Percentiles rank a stretch among this genome's conserved stretches.
Conservation (phyloP, 805 yeast genomes). For the Yarrowia deformans region DNA sequence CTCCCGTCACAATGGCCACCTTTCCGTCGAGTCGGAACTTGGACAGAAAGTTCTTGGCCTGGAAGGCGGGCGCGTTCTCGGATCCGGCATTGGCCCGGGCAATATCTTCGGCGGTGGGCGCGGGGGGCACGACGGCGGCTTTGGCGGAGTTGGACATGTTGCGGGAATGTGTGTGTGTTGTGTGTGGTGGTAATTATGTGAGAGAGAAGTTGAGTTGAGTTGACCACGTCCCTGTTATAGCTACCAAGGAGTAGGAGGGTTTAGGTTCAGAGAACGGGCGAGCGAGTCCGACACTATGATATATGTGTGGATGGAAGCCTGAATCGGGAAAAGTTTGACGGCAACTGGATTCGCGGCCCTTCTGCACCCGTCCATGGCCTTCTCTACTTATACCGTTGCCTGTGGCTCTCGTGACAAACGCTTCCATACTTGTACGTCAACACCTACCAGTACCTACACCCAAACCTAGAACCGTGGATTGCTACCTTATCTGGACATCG, state of each 20-base stretch:
- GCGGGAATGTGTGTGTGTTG: neutral
- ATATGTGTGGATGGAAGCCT: no score
- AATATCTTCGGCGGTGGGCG: conserved; percentile 52
- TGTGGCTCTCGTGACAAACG: neutral
- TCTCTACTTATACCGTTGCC: neutral
- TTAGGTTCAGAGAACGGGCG: neutral
- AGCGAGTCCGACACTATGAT: no score
- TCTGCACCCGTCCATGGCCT: neutral
- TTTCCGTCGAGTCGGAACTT: conserved; percentile 67
- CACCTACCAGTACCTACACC: neutral
- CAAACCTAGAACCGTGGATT: conserved; percentile 20
- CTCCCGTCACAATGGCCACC: conserved; percentile 66
- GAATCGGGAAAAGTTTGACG: neutral
- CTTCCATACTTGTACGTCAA: neutral
- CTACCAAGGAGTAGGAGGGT: neutral
- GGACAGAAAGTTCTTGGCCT: conserved; percentile 51
- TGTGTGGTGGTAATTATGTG: neutral
- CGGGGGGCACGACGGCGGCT: conserved; percentile 53
- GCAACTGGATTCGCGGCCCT: neutral
- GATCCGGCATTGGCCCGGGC: conserved; percentile 51
- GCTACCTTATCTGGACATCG: conserved; percentile 39
- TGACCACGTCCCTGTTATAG: neutral
- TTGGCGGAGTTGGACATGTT: conserved; percentile 46
- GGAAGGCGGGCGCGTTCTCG: conserved; percentile 48
- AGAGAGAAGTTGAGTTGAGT: neutral